These are phyloP conservation scores for Saccharomycopsis oosterbeekiorum DNA, from an alignment of 805 yeast genomes.

Conservation along the genomic window DNA sequence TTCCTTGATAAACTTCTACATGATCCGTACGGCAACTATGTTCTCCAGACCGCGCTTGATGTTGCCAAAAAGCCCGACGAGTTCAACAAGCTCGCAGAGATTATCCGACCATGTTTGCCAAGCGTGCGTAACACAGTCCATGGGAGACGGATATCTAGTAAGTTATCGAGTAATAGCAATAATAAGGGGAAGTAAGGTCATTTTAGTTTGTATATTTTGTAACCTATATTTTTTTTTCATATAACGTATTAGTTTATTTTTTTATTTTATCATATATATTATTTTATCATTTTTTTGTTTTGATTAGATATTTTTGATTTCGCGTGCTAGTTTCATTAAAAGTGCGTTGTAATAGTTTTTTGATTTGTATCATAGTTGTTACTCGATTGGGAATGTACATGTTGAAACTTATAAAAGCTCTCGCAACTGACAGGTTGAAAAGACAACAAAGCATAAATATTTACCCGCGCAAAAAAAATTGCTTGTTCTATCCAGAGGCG, in stretches of 20 bases:
- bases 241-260: not conserved
- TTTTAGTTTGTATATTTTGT: not conserved
- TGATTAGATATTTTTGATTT: not conserved
- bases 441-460: too few species aligned
- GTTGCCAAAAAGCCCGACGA: conserved; percentile 34
- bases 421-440: not conserved
- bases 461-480: not conserved
- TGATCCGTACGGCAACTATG: conserved; percentile 93
- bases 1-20: conserved; percentile 49
- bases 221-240: not conserved
- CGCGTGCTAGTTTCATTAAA: not conserved
- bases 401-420: not conserved
- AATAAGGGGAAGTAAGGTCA: not conserved
- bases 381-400: not conserved
- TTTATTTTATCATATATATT: not conserved
- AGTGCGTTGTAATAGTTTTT: not conserved
- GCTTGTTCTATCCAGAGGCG: too few species aligned
- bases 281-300: not conserved
- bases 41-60: conserved; percentile 85
- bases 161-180: conserved; percentile 34
- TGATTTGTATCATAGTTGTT: too few species aligned
- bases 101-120: conserved; percentile 65
- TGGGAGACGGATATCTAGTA: conserved; percentile 80
- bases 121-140: conserved; percentile 86
- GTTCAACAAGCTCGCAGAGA: conserved; percentile 43